Evolutionary conservation across 306 rosid genomes (phyloP), one percentile per base, ranked within the genome.

Genomic region (Cucurbita pepo): DNA sequence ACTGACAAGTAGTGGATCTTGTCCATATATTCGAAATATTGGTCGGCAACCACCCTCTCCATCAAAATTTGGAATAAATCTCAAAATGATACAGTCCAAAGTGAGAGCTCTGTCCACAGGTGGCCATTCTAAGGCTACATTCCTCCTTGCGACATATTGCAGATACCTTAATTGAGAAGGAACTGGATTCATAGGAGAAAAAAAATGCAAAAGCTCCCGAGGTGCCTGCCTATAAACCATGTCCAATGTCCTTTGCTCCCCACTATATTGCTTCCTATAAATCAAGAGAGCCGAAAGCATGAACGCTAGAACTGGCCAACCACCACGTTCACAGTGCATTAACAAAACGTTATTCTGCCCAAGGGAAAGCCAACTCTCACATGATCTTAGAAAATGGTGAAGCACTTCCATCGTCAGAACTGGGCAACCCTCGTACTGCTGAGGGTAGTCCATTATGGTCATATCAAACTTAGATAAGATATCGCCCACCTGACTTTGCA

Each of bases 291-390:
- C 93, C 55, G 98, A 76, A 76, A 90, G 86, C 96, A 93, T 90
- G 79, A 93, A 93, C 50, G 96, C 96, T 80, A 93, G 79, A 82
- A 90, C 96, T 0, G 96, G 90, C 98, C 98, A 93, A 65, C 91
- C 96, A 16, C 98, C 98, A 11, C 87, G 89, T 69, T 90, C 98
- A 58, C 96, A 93, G 69, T 93, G 97, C 97, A 93, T 88, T 73
- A 93, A 69, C 83, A 93, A 75, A 83, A 88, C 89, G 51, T 90
- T 93, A 2, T 88, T 77, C 19, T 76, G 91, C 69, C 98, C 97
- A 55, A 86, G 96, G 8, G 94, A 84, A 9, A 90, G 88, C 98
- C 98, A 93, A 72, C 98, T 93, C 78, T 93, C 98, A 60, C 94
- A 73, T 12, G 98, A 93, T 83, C 93, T 81, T 66, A 93, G 77